Evolutionary conservation across 2,329 filamentous ascomycete species (phyloP).

Genomic region (Zelopaecilomyces penicillatus): DNA sequence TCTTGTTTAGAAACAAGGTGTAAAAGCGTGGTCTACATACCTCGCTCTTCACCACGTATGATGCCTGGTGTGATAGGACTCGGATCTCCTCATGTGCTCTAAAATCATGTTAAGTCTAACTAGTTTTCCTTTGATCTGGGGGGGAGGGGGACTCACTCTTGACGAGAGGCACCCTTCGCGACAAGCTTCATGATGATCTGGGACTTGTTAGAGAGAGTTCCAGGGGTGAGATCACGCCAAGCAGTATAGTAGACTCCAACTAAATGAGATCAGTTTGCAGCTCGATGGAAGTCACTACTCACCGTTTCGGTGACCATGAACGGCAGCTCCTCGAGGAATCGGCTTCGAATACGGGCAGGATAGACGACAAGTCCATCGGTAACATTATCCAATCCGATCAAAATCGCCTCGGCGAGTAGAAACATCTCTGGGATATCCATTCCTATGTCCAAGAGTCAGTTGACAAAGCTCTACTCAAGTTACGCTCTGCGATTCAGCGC

Average conservation of each 20-base stretch:
- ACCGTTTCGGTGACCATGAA: conserved; percentile 66
- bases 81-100: conserved; percentile 75
- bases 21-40: conserved; percentile 3
- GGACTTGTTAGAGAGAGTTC: not conserved
- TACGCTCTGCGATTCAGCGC: not conserved
- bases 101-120: too few species aligned
- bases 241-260: not conserved
- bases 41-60: conserved; percentile 45
- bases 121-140: not conserved
- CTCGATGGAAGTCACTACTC: not conserved
- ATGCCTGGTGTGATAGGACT: conserved; percentile 71
- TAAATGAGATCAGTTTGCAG: not conserved
- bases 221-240: not conserved
- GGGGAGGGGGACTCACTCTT: conserved; percentile 26
- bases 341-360: conserved; percentile 59
- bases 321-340: conserved; percentile 63
- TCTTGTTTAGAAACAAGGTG: too few species aligned
- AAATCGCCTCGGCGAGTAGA: conserved; percentile 59
- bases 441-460: conserved; percentile 25
- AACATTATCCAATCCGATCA: conserved; percentile 61
- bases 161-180: conserved; percentile 60
- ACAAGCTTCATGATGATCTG: conserved; percentile 69
- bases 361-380: conserved; percentile 68
- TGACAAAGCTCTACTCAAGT: too few species aligned
- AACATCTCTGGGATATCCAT: conserved; percentile 60